phyloP scores from a whole-genome alignment of 2,329 filamentous ascomycete species.

The Plenodomus biglobosus region DNA sequence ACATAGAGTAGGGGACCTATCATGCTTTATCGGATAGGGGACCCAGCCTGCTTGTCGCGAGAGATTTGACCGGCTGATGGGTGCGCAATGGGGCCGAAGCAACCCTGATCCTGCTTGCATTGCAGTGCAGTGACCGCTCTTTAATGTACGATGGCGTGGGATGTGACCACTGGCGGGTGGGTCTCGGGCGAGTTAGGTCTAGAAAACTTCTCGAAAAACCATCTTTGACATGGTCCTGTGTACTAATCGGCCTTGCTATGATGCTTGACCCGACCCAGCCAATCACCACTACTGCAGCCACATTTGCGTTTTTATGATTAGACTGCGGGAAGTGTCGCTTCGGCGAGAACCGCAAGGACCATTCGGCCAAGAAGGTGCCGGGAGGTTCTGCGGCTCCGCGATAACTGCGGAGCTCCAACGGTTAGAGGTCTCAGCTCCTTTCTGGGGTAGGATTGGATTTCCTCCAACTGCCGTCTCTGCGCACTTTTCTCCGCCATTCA shows the following conservation, averaged over 20 bases:
- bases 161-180: background rate
- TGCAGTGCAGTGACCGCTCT: background rate
- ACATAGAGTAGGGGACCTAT: background rate
- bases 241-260: background rate
- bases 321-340: background rate
- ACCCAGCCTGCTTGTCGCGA: background rate
- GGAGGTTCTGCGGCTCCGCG: background rate
- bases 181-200: background rate
- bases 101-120: background rate
- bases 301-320: background rate
- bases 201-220: background rate
- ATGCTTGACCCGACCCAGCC: slow-evolving; percentile 2
- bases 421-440: background rate
- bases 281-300: background rate
- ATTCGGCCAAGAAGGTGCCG: background rate
- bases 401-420: background rate
- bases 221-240: background rate
- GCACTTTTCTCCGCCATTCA: background rate
- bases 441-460: background rate
- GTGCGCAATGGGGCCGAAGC: background rate
- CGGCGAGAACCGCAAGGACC: background rate
- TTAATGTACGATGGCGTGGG: background rate
- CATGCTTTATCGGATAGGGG: background rate
- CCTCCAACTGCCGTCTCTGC: background rate
- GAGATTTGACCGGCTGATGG: background rate